Percentiles rank a stretch among this genome's conserved stretches.
phyloP scores from a whole-genome alignment of 192 early-diverging fungal genomes.

The Coemansia sp. region DNA sequence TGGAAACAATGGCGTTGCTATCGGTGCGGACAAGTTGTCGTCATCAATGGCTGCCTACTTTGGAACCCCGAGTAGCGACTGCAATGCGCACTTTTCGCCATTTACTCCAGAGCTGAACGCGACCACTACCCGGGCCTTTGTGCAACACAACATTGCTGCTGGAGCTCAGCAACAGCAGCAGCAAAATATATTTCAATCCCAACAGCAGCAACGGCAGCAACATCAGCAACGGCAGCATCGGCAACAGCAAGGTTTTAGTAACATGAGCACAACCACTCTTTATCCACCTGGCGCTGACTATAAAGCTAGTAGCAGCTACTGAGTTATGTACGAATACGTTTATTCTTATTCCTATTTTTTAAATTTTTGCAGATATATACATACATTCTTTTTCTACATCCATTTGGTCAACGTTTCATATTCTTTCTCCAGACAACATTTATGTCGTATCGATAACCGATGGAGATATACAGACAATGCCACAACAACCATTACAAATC shows the following conservation, averaged over 20 bases:
- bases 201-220: neutral
- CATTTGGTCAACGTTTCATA: too few species aligned
- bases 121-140: neutral
- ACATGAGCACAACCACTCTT: neutral
- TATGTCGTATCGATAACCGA: too few species aligned
- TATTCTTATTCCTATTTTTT: too few species aligned
- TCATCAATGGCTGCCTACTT: slow-evolving; percentile 35
- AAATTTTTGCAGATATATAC: too few species aligned
- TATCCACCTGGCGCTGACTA: neutral
- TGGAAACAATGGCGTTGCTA: slow-evolving; percentile 1
- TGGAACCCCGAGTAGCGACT: slow-evolving; percentile 7
- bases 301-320: neutral
- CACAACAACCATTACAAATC: too few species aligned
- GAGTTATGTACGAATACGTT: too few species aligned
- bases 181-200: neutral
- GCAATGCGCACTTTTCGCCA: neutral
- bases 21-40: neutral
- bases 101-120: neutral
- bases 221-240: too few species aligned
- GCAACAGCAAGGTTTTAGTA: neutral
- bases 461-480: too few species aligned
- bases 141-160: neutral
- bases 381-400: too few species aligned
- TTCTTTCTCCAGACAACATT: too few species aligned
- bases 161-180: neutral